A percentile compares a stretch with the other conserved stretches of the same genome.
phyloP scores from a whole-genome alignment of 2,329 filamentous ascomycete genomes.

The Calonectria pteridis region DNA sequence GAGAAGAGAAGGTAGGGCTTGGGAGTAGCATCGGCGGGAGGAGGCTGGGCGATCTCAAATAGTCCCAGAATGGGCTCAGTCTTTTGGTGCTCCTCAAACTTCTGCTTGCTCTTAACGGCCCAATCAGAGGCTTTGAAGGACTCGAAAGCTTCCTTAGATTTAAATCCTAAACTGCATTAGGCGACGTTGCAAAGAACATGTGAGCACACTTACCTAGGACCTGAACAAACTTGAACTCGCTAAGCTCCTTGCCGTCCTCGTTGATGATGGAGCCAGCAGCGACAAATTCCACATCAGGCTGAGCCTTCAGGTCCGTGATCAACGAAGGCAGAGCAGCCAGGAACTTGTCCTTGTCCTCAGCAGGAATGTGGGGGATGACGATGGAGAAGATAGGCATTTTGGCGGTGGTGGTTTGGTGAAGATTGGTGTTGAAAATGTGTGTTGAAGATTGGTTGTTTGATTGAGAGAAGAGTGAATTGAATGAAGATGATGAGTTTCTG shows the following conservation, averaged over 20 bases:
- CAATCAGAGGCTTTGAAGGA: slow-evolving; percentile 11
- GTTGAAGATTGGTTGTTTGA: neutral
- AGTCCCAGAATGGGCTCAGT: neutral
- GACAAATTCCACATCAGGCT: slow-evolving; percentile 19
- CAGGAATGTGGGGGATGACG: slow-evolving; percentile 15
- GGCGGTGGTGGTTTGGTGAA: neutral
- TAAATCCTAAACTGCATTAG: slow-evolving; percentile 12
- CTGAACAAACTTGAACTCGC: slow-evolving; percentile 28
- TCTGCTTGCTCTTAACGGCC: slow-evolving; percentile 4
- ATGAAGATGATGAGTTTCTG: neutral
- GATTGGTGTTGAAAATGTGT: neutral
- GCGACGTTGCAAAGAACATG: neutral
- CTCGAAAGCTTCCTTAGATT: slow-evolving; percentile 9
- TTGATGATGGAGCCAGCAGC: slow-evolving; percentile 13
- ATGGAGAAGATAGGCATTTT: slow-evolving; percentile 27
- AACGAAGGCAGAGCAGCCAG: slow-evolving; percentile 15
- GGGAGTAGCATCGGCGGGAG: neutral
- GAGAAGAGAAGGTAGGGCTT: slow-evolving; percentile 21
- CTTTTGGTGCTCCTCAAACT: neutral
- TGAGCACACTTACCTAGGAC: neutral
- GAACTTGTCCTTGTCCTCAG: slow-evolving; percentile 24
- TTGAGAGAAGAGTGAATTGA: neutral
- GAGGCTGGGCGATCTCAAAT: slow-evolving; percentile 18
- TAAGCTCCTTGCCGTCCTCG: slow-evolving; percentile 13
- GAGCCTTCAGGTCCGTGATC: slow-evolving; percentile 15